These are phyloP conservation scores for Lodderomyces oxycetoniae DNA, from an alignment of 1,139 yeast genomes.

Conservation along the genomic window DNA sequence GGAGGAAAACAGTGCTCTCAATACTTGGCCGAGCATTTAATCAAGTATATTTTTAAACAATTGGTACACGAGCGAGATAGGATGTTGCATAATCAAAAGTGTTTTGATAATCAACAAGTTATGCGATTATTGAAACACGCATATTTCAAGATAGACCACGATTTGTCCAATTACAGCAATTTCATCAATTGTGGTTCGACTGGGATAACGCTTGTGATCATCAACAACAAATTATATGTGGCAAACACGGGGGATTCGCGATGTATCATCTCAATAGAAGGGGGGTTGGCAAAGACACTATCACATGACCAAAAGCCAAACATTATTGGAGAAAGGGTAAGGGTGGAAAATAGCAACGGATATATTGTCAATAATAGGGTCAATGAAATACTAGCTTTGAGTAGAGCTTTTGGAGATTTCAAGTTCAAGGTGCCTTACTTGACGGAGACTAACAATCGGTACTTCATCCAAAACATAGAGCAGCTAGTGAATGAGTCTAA, in stretches of 20 bases:
- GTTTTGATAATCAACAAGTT: conserved; percentile 1
- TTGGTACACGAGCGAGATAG: conserved; percentile 16
- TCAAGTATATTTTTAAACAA: conserved; percentile 27
- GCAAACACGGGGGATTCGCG: conserved; percentile 78
- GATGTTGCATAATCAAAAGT: background rate
- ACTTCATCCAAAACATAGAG: conserved; percentile 18
- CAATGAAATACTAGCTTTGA: conserved; percentile 66
- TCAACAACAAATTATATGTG: conserved; percentile 49
- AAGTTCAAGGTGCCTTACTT: conserved; percentile 52
- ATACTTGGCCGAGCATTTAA: conserved; percentile 45
- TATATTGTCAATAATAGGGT: conserved; percentile 65
- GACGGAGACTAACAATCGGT: conserved; percentile 30
- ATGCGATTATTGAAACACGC: conserved; percentile 41
- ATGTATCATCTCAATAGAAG: conserved; percentile 48
- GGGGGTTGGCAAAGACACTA: conserved; percentile 53
- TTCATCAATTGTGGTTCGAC: conserved; percentile 61
- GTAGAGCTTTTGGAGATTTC: conserved; percentile 76
- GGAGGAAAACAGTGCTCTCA: conserved; percentile 65
- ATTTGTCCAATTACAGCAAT: conserved; percentile 41
- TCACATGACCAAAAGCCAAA: conserved; percentile 77
- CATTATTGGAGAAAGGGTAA: conserved; percentile 66
- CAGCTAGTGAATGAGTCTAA: conserved; percentile 1
- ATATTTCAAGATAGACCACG: conserved; percentile 55
- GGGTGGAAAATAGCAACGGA: conserved; percentile 73
- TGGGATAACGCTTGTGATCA: conserved; percentile 52